phyloP scores from a whole-genome alignment of 2,329 filamentous ascomycete species.

The Albifimbria verrucaria region DNA sequence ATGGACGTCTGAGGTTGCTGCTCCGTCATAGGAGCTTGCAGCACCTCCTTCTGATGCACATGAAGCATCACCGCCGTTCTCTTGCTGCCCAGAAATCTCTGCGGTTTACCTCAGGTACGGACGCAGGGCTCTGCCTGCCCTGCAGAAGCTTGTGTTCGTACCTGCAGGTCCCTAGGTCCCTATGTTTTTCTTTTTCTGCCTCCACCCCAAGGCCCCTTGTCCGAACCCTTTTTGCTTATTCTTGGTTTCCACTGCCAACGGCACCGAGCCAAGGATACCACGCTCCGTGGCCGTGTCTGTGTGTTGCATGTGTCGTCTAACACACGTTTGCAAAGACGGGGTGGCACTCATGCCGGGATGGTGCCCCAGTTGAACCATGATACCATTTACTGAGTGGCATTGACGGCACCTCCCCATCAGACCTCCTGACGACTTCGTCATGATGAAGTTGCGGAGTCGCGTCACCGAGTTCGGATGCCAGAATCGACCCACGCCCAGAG shows the following conservation, averaged over 20 bases:
- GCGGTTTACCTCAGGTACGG: background rate
- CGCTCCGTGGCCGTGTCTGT: background rate
- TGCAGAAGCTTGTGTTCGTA: background rate
- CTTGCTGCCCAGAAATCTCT: too few relatives aligned
- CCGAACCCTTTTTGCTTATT: background rate
- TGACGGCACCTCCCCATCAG: background rate
- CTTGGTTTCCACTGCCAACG: background rate
- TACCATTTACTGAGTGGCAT: background rate
- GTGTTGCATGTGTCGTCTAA: background rate
- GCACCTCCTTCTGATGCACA: too few relatives aligned
- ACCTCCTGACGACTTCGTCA: background rate
- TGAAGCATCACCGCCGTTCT: too few relatives aligned
- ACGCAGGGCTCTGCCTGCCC: background rate
- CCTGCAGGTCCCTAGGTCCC: background rate
- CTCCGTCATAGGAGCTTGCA: too few relatives aligned
- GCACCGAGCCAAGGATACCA: background rate
- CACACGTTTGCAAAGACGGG: background rate
- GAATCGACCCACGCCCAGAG: background rate
- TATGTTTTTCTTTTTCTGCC: background rate
- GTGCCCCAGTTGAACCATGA: too few relatives aligned
- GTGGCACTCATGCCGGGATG: too few relatives aligned
- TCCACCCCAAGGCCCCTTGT: background rate
- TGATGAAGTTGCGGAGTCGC: background rate
- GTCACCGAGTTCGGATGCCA: background rate
- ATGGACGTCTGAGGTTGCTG: too few relatives aligned